Evolutionary conservation across 768 basidiomycete species (phyloP), one percentile per base, ranked within the genome.

Genomic region (Piloderma croceum): DNA sequence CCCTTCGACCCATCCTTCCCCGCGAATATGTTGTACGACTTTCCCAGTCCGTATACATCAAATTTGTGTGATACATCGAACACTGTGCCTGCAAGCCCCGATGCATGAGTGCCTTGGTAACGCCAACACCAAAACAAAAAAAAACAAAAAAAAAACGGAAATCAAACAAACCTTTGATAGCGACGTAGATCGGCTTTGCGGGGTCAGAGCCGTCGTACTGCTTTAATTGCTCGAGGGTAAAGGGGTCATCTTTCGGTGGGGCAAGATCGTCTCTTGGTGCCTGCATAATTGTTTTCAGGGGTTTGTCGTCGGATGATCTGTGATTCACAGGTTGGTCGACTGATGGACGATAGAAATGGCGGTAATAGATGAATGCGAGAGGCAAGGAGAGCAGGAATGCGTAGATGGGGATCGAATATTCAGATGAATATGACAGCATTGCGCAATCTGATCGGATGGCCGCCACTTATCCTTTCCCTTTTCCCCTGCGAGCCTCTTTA

Each of bases 1-100:
- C 85, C 94, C 47, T 72, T 79, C 6, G 90, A 93, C 0, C 82
- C 94, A 54, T 99, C 94, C 64, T 88, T 94, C 33, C 92, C 94
- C 23, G 92, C 90, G 59, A 98, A 97, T 17, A 94, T 63, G 49
- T 77, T 74, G 62, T 92, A 90, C 3, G 83, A 79, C 19, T 70
- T 68, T 3, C 88, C 90, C 2, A 74, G 69, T 2, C 94, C 94
- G 52, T 99, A 99, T 50, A 92, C 85, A 45, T 96, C 91, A 22
- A 65, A 64, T 61, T 94, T 97, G 44, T 68, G 66, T 0, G 84
- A 68, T 7, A 99, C 94, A 59, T 97, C 92, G 62, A 96, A 97
- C 7, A 97, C 74, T 2, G 81, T 83, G 34, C 92, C 88, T 88
- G 46, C 22, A 39, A 12, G 2, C 5, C n/a, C n/a, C 11, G 22